These are phyloP conservation scores for Platismatia glauca DNA, from an alignment of 495 filamentous ascomycete genomes.

Conservation along the genomic window DNA sequence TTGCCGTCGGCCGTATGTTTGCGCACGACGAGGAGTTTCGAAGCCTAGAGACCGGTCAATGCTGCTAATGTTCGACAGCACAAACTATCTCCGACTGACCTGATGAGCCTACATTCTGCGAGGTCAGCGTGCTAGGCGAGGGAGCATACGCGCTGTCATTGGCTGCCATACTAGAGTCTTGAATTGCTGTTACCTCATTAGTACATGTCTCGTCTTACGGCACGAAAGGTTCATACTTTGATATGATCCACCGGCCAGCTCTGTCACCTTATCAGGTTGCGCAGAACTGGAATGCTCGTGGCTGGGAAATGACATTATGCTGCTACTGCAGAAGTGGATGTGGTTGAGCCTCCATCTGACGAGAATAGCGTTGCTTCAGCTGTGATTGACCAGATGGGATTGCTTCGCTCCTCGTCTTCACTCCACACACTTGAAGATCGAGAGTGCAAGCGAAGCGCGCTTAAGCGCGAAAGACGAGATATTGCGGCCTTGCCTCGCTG, in stretches of 20 bases:
- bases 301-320: not conserved
- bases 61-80: conserved; percentile 22
- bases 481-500: not conserved
- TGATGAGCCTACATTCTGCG: conserved; percentile 10
- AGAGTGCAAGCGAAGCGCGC: conserved; percentile 1
- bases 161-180: conserved; percentile 1
- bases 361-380: not conserved
- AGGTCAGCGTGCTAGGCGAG: not conserved
- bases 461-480: conserved; percentile 1
- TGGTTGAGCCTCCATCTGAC: not conserved
- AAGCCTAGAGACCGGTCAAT: conserved; percentile 43
- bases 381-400: not conserved
- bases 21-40: conserved; percentile 46
- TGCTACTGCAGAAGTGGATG: not conserved
- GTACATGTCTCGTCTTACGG: not conserved
- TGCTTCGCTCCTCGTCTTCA: not conserved
- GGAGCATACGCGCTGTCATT: conserved; percentile 6
- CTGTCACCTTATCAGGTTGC: conserved; percentile 6
- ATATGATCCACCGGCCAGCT: conserved; percentile 5
- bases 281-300: not conserved
- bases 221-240: not conserved
- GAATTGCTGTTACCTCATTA: not conserved
- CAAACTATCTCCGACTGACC: conserved; percentile 7
- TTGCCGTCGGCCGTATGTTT: conserved; percentile 43
- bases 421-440: not conserved